These are phyloP conservation scores for Penicillium dipodomyicola DNA, from an alignment of 495 filamentous ascomycete species.

Conservation along the genomic window DNA sequence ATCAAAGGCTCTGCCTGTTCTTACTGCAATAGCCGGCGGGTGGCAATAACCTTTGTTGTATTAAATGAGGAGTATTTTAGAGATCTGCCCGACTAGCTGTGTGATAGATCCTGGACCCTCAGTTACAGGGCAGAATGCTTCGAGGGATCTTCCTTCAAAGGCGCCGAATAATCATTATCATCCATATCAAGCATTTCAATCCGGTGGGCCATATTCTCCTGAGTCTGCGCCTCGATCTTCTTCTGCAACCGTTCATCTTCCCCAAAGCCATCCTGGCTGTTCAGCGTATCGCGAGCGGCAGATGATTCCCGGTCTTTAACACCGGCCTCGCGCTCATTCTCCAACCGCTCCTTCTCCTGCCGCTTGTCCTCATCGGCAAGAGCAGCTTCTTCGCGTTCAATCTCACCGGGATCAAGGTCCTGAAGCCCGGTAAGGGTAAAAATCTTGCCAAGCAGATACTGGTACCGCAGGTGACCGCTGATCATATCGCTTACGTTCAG, in stretches of 20 bases:
- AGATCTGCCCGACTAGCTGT: neutral
- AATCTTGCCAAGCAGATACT: constrained; percentile 66
- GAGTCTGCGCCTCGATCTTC: constrained; percentile 49
- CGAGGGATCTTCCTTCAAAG: constrained; percentile 19
- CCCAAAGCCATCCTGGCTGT: constrained; percentile 34
- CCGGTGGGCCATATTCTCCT: constrained; percentile 44
- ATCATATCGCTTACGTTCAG: constrained; percentile 70
- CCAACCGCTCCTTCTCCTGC: constrained; percentile 45
- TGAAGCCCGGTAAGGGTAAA: constrained; percentile 66
- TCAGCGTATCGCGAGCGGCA: constrained; percentile 28
- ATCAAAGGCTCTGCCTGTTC: neutral
- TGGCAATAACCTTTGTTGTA: neutral
- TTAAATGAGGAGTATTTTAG: neutral
- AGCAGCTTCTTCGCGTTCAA: constrained; percentile 59
- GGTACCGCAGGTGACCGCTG: constrained; percentile 69
- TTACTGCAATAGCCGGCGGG: neutral
- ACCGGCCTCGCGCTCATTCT: constrained; percentile 47
- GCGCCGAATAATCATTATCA: constrained; percentile 23
- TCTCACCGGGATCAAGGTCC: constrained; percentile 53
- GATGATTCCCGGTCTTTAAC: constrained; percentile 40
- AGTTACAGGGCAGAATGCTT: constrained; percentile 26
- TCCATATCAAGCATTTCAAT: constrained; percentile 28
- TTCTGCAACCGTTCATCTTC: constrained; percentile 42
- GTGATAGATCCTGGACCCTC: neutral
- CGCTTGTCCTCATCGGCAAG: constrained; percentile 56